Evolutionary conservation across 805 yeast genomes (phyloP), one percentile per base, ranked within the genome.

Genomic region (Torulaspora maleeae): DNA sequence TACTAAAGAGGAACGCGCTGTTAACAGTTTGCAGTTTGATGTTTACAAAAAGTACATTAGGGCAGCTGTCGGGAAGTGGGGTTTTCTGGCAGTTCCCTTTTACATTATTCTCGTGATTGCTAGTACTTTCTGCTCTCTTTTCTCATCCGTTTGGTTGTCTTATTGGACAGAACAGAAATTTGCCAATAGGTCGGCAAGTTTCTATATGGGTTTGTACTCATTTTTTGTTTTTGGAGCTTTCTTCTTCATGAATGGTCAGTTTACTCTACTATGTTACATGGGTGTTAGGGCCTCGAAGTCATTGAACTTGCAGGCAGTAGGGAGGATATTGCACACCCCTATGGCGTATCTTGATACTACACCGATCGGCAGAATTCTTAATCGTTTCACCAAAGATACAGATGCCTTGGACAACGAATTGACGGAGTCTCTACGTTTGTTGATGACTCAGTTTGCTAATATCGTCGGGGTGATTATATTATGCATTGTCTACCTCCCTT

Each of bases 381-480:
- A 86, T 65, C 72, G 96, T 51, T 88, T 88, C 61, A 86, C 95
- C 2, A 86, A 86, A 55, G 96, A 88, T 63, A 83, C 93, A 0
- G 95, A 88, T 61, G 80, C 82, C 27, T 70, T 87, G 61, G 96
- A 88, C 61, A 86, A 86, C 59, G 91, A 85, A 65, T 64, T 88
- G 50, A 74, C 79, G 22, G 89, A 85, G 63, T 83, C 82, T 58
- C 55, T 83, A 34, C 75, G 93, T 51, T 67, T 82, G 63, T 67
- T 83, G 43, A 56, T 80, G 39, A 77, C 71, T 50, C 78, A 82
- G 11, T 44, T 72, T 22, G 64, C 80, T 19, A 76, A 73, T 55
- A 76, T 85, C 44, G 51, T 76, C 30, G 95, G 93, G 49, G 80
- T 83, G 27, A 60, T 83, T 44, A 74, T 85, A 48, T 73, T 83